A percentile compares a stretch with the other conserved stretches of the same genome.
These are phyloP conservation scores for Tolypocladium pustulatum DNA, from an alignment of 2,329 filamentous ascomycete genomes.

Conservation along the genomic window DNA sequence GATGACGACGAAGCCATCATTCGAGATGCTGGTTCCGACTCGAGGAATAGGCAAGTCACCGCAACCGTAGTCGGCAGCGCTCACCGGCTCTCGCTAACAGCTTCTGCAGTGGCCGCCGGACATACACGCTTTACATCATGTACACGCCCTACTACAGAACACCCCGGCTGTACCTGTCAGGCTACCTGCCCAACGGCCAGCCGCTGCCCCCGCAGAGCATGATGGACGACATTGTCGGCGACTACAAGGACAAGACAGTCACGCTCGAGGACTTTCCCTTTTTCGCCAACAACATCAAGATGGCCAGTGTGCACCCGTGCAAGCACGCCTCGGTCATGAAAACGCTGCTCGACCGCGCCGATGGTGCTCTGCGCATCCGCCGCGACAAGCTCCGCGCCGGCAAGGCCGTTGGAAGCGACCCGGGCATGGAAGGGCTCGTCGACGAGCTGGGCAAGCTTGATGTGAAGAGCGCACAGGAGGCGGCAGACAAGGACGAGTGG, in stretches of 20 bases:
- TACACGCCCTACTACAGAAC: conserved; percentile 97
- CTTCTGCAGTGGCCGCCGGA: conserved; percentile 61
- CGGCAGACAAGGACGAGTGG: conserved; percentile 50
- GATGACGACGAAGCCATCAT: conserved; percentile 97
- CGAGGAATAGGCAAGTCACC: conserved; percentile 31
- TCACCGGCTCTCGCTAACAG: background rate
- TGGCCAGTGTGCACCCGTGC: conserved; percentile 94
- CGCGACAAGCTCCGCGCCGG: conserved; percentile 66
- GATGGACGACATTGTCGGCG: conserved; percentile 95
- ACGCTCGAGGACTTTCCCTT: conserved; percentile 97
- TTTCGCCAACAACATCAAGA: conserved; percentile 84
- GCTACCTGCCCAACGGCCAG: conserved; percentile 70
- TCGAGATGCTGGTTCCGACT: conserved; percentile 50
- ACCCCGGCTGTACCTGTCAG: conserved; percentile 87
- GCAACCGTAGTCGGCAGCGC: background rate
- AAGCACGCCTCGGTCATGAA: conserved; percentile 98
- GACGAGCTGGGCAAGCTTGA: conserved; percentile 65
- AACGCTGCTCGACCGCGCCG: conserved; percentile 85
- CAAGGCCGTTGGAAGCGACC: conserved; percentile 32
- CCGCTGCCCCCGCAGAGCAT: conserved; percentile 74
- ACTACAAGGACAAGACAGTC: conserved; percentile 98
- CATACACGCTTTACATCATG: conserved; percentile 97
- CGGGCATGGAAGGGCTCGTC: conserved; percentile 75
- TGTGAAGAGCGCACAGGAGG: conserved; percentile 39
- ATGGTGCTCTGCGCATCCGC: conserved; percentile 82